Conservation (phyloP, 2,329 filamentous ascomycete species). For the Cercospora citrullina region DNA sequence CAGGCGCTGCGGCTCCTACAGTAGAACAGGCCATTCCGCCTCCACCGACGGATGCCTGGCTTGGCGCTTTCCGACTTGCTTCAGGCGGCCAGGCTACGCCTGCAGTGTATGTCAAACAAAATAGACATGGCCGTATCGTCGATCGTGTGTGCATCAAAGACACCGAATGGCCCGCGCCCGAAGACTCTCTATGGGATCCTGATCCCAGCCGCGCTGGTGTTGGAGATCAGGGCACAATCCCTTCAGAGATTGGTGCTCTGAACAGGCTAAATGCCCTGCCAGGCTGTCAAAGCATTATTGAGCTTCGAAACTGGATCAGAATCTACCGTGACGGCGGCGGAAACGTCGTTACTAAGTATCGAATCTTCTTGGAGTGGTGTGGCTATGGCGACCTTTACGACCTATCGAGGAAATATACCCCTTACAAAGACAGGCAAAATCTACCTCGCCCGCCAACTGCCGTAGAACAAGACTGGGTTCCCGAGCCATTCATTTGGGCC, state of each 20-base stretch:
- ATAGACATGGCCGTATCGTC: constrained; percentile 4
- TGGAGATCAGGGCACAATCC: not conserved
- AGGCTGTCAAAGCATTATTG: not conserved
- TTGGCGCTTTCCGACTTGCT: constrained; percentile 4
- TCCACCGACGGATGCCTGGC: constrained; percentile 3
- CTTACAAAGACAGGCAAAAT: not conserved
- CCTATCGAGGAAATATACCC: not conserved
- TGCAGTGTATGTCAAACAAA: constrained; percentile 7
- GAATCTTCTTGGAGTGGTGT: constrained; percentile 13
- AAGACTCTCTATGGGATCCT: constrained; percentile 2
- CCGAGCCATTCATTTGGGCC: constrained; percentile 17
- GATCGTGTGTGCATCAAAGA: constrained; percentile 17
- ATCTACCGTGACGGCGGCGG: not conserved
- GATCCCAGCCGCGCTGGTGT: not conserved
- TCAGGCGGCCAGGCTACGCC: not conserved
- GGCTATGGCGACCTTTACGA: constrained; percentile 6
- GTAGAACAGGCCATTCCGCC: not conserved
- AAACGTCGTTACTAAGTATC: not conserved
- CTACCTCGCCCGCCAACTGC: not conserved
- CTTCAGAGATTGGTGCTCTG: constrained; percentile 9
- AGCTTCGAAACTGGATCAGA: constrained; percentile 7
- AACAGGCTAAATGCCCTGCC: not conserved
- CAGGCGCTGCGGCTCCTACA: not conserved
- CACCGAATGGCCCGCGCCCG: not conserved
- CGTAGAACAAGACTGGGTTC: constrained; percentile 4